A percentile compares a stretch with the other conserved stretches of the same genome.
Evolutionary conservation across 2,329 filamentous ascomycete genomes (phyloP).

Genomic region (Anthostomella pinea): DNA sequence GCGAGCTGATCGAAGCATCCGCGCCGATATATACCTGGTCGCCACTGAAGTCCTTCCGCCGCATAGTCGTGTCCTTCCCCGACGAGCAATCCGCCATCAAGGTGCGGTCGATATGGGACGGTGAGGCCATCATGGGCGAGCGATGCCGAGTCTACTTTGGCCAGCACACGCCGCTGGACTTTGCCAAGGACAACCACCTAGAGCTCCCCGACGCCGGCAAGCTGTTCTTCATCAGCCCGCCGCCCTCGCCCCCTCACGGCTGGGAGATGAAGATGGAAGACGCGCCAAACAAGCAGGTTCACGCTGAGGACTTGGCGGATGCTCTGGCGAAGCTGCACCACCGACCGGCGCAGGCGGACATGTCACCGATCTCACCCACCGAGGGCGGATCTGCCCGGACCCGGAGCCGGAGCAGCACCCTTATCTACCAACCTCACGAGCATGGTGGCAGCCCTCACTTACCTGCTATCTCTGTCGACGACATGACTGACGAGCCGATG

Average conservation of each 20-base stretch:
- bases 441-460: conserved; percentile 53
- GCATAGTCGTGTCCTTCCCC: conserved; percentile 78
- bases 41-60: conserved; percentile 77
- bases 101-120: conserved; percentile 71
- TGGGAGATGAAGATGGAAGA: conserved; percentile 68
- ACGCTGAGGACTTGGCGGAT: conserved; percentile 66
- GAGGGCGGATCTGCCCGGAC: conserved; percentile 34
- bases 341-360: conserved; percentile 33
- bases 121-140: conserved; percentile 69
- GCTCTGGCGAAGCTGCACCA: conserved; percentile 62
- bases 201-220: conserved; percentile 67
- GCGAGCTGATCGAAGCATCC: conserved; percentile 65
- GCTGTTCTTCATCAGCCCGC: conserved; percentile 71
- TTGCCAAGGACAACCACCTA: conserved; percentile 52
- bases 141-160: conserved; percentile 68
- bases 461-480: conserved; percentile 65
- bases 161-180: conserved; percentile 55
- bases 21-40: conserved; percentile 75
- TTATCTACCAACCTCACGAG: conserved; percentile 63
- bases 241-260: conserved; percentile 64
- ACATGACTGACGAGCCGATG: conserved; percentile 58
- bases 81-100: conserved; percentile 65
- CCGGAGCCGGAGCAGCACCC: conserved; percentile 61
- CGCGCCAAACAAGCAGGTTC: conserved; percentile 67
- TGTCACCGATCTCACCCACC: conserved; percentile 37